These are phyloP conservation scores for Pontederia crassipes DNA, from an alignment of 176 grass and related monocot genomes.

Conservation along the genomic window DNA sequence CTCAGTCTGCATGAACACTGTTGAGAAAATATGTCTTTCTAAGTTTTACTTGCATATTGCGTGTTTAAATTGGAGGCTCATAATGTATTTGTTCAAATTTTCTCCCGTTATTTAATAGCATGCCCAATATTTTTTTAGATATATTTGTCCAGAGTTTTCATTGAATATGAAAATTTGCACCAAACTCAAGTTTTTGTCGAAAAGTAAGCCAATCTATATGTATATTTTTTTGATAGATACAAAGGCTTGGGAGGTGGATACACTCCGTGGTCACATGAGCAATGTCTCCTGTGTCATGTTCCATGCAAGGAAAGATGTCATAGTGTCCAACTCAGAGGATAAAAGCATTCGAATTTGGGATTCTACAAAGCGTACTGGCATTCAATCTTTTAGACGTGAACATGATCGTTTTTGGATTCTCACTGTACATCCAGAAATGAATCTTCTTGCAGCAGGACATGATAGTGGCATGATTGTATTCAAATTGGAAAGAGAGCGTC, in stretches of 20 bases:
- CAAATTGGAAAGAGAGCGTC: conserved; percentile 81
- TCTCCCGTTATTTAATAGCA: too few relatives aligned
- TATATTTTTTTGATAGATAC: conserved; percentile 41
- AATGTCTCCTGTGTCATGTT: conserved; percentile 94
- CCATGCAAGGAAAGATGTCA: conserved; percentile 87
- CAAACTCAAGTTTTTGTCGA: too few relatives aligned
- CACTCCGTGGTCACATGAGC: conserved; percentile 90
- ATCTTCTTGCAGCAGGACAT: conserved; percentile 93
- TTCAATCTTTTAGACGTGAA: conserved; percentile 76
- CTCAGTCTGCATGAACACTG: too few relatives aligned
- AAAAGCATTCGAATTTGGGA: conserved; percentile 96
- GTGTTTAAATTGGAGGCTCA: too few relatives aligned
- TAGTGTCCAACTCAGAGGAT: conserved; percentile 94
- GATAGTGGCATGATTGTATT: conserved; percentile 95
- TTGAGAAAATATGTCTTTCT: too few relatives aligned
- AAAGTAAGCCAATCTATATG: too few relatives aligned
- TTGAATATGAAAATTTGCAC: neutral
- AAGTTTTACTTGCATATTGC: too few relatives aligned
- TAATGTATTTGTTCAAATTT: too few relatives aligned
- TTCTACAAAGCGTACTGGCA: conserved; percentile 79
- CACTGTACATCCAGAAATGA: conserved; percentile 83
- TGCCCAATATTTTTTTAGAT: too few relatives aligned
- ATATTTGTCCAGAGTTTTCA: neutral
- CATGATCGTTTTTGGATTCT: conserved; percentile 99
- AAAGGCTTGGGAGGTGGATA: conserved; percentile 96